These are phyloP conservation scores for Domatiomyces catenatus DNA, from an alignment of 2,329 filamentous ascomycete species.

Conservation along the genomic window DNA sequence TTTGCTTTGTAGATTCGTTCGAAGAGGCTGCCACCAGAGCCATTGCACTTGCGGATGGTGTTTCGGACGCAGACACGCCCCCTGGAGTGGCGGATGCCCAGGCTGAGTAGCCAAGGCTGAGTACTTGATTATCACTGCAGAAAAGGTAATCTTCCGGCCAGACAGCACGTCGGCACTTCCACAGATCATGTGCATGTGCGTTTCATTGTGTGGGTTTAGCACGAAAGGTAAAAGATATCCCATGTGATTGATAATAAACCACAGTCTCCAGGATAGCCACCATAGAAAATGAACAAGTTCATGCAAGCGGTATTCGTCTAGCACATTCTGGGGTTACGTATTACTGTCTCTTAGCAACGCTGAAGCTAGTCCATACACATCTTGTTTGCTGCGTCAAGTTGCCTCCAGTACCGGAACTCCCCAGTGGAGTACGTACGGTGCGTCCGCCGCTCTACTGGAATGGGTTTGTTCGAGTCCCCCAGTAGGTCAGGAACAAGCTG, in stretches of 20 bases:
- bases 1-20: constrained; percentile 20
- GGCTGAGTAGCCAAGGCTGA: background rate
- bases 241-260: background rate
- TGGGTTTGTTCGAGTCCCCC: constrained; percentile 88
- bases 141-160: too few species aligned
- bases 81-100: background rate
- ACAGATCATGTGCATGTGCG: constrained; percentile 18
- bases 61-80: background rate
- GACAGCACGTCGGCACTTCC: background rate
- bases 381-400: background rate
- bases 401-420: background rate
- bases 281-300: background rate
- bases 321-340: background rate
- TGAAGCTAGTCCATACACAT: background rate
- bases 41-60: constrained; percentile 38
- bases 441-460: constrained; percentile 47
- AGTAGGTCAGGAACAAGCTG: constrained; percentile 86
- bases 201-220: too few species aligned
- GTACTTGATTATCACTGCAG: background rate
- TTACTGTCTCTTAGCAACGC: background rate
- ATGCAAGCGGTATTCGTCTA: background rate
- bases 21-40: constrained; percentile 54
- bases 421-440: background rate
- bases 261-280: background rate
- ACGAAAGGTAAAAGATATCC: background rate